Conservation (phyloP, 2,329 filamentous ascomycete species). For the Neophaeococcomyces mojaviensis region DNA sequence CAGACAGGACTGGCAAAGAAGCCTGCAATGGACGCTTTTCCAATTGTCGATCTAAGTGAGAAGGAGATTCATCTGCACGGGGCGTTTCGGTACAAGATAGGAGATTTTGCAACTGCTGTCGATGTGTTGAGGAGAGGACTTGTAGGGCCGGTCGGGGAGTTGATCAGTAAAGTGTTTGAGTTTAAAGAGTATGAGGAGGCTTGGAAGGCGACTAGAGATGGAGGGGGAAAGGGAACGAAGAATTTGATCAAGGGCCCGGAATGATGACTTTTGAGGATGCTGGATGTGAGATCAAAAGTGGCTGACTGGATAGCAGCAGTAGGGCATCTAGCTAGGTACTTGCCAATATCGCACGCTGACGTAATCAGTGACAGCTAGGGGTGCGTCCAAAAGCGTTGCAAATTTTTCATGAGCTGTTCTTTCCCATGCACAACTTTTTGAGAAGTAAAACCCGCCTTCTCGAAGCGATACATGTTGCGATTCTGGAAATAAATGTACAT, state of each 20-base stretch:
- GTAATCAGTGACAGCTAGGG: too few relatives aligned
- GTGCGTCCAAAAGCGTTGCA: too few relatives aligned
- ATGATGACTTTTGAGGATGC: too few relatives aligned
- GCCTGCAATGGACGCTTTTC: constrained; percentile 30
- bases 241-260: constrained; percentile 23
- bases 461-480: too few relatives aligned
- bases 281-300: too few relatives aligned
- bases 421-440: too few relatives aligned
- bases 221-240: constrained; percentile 18
- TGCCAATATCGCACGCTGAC: too few relatives aligned
- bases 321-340: too few relatives aligned
- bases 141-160: constrained; percentile 25
- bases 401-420: too few relatives aligned
- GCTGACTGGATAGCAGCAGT: too few relatives aligned
- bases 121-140: constrained; percentile 27
- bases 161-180: constrained; percentile 28
- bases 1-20: constrained; percentile 31
- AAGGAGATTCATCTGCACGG: constrained; percentile 31
- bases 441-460: too few relatives aligned
- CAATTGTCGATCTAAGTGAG: constrained; percentile 30
- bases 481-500: too few relatives aligned
- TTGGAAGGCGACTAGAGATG: constrained; percentile 26
- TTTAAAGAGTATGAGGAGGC: constrained; percentile 30
- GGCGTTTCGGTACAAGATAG: constrained; percentile 29
- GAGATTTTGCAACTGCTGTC: constrained; percentile 32